phyloP scores from a whole-genome alignment of 2,329 filamentous ascomycete species.

The Didymellaceae sp. region DNA sequence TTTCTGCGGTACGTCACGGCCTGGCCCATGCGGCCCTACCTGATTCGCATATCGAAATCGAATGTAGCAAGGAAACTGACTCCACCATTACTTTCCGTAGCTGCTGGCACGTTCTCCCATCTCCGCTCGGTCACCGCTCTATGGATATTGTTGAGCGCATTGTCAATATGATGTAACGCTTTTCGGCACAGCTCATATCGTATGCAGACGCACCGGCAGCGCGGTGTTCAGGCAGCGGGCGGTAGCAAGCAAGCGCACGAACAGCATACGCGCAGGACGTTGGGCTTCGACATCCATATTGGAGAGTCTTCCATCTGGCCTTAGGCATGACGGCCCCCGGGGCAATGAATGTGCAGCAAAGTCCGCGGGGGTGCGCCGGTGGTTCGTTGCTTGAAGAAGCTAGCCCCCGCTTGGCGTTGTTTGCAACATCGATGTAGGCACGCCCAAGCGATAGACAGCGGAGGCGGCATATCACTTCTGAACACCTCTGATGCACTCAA shows the following conservation, averaged over 20 bases:
- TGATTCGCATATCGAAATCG: conserved; percentile 16
- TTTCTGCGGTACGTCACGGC: conserved; percentile 19
- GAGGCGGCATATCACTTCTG: too few species aligned
- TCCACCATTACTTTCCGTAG: conserved; percentile 23
- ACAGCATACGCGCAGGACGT: neutral
- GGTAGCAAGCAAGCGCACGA: neutral
- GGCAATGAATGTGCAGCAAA: conserved; percentile 16
- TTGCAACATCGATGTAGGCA: conserved; percentile 7
- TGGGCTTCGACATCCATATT: neutral
- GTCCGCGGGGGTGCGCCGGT: conserved; percentile 18
- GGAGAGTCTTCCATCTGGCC: neutral
- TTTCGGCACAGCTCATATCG: conserved; percentile 15
- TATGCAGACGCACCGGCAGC: conserved; percentile 5
- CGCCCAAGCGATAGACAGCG: conserved; percentile 3
- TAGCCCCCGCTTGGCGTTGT: conserved; percentile 29
- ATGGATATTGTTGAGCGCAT: conserved; percentile 17
- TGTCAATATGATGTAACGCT: conserved; percentile 31
- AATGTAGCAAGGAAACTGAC: conserved; percentile 16
- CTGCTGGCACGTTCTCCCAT: conserved; percentile 25
- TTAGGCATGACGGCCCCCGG: neutral
- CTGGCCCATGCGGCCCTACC: conserved; percentile 6
- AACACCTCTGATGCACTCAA: conserved; percentile 37
- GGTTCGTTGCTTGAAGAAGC: conserved; percentile 12
- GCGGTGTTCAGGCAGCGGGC: conserved; percentile 2
- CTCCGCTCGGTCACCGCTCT: conserved; percentile 15